Percentiles rank a stretch among this genome's conserved stretches.
These are phyloP conservation scores for Aspergillus intermedius DNA, from an alignment of 2,329 filamentous ascomycete genomes.

Conservation along the genomic window DNA sequence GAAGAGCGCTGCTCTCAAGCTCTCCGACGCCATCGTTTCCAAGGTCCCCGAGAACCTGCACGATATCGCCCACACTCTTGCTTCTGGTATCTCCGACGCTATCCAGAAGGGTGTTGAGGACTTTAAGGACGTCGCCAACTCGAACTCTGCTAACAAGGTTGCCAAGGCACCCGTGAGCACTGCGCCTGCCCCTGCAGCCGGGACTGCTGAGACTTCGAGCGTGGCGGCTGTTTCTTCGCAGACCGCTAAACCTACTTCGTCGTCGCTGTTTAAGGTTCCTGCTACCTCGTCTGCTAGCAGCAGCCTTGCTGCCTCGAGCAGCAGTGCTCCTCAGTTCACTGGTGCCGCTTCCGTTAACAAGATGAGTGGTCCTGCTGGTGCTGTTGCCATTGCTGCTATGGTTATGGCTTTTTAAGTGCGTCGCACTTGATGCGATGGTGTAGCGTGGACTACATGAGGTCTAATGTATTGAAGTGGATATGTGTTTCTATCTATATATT, in stretches of 20 bases:
- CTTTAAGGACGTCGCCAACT: slow-evolving; percentile 14
- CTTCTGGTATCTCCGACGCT: slow-evolving; percentile 23
- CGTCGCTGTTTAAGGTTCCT: neutral
- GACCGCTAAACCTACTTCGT: slow-evolving; percentile 2
- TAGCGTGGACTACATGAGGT: neutral
- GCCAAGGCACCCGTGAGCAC: neutral
- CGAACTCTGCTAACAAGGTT: slow-evolving; percentile 3
- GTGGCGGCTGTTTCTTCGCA: slow-evolving; percentile 1
- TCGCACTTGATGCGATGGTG: neutral
- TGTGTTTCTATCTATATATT: too few species aligned
- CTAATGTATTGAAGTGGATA: too few species aligned
- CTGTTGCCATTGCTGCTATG: slow-evolving; percentile 11
- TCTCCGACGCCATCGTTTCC: slow-evolving; percentile 21
- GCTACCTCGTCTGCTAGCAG: neutral
- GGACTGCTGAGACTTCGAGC: neutral
- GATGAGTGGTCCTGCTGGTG: slow-evolving; percentile 9
- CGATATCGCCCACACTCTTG: slow-evolving; percentile 19
- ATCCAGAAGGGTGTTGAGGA: slow-evolving; percentile 27
- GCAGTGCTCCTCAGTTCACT: slow-evolving; percentile 6
- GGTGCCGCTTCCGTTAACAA: slow-evolving; percentile 10
- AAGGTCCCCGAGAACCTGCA: slow-evolving; percentile 24
- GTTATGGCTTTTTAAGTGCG: slow-evolving; percentile 12
- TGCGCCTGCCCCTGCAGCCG: neutral
- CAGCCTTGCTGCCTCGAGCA: neutral
- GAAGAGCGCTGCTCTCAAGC: slow-evolving; percentile 18